phyloP scores from a whole-genome alignment of 2,329 filamentous ascomycete genomes.

The Domatiomyces catenatus region DNA sequence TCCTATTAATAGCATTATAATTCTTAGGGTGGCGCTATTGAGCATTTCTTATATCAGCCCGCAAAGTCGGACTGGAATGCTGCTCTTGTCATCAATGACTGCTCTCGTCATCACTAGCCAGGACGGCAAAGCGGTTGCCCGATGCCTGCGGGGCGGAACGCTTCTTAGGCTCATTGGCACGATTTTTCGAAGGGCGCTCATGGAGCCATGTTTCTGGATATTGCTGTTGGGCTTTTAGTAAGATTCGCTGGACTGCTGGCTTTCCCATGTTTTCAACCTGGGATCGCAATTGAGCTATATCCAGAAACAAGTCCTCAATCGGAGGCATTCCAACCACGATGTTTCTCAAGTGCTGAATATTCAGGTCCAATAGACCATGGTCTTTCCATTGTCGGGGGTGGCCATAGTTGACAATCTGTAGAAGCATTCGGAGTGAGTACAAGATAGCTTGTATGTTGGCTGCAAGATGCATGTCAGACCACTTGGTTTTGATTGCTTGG shows the following conservation, averaged over 20 bases:
- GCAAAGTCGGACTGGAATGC: background rate
- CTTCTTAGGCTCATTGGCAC: background rate
- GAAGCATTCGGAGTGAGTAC: conserved; percentile 47
- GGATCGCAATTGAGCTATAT: conserved; percentile 5
- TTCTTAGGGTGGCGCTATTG: no score
- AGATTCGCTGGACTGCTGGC: background rate
- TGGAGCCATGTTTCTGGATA: background rate
- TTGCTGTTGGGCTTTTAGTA: background rate
- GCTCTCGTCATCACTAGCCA: background rate
- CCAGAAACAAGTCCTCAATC: conserved; percentile 10
- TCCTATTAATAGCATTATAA: no score
- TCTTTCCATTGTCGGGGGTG: background rate
- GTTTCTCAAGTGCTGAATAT: background rate
- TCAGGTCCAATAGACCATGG: no score
- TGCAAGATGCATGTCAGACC: conserved; percentile 46
- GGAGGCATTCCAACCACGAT: conserved; percentile 5
- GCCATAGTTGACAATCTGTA: conserved; percentile 25
- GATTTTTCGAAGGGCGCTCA: background rate
- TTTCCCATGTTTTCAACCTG: background rate
- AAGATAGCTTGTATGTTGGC: conserved; percentile 45
- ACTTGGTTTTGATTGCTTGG: conserved; percentile 23
- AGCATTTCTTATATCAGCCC: no score
- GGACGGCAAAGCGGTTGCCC: background rate
- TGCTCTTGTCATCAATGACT: background rate
- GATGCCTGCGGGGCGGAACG: background rate